Evolutionary conservation across 2,329 filamentous ascomycete species (phyloP).

Genomic region (Penicillium glabrum): DNA sequence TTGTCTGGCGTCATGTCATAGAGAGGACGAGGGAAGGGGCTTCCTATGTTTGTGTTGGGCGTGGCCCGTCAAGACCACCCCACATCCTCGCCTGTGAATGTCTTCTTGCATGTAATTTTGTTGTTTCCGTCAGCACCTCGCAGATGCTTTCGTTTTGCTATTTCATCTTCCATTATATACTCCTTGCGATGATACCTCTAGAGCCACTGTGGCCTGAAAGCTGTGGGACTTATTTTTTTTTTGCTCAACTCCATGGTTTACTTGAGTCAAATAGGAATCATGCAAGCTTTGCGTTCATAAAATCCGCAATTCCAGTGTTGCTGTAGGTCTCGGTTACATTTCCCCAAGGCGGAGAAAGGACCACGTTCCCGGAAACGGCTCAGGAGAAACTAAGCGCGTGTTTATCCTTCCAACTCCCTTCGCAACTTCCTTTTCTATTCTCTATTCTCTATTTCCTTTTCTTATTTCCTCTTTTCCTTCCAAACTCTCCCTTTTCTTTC

Average conservation of each 20-base stretch:
- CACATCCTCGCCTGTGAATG: neutral
- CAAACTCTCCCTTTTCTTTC: conserved; percentile 9
- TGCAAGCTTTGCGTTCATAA: neutral
- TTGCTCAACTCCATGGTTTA: neutral
- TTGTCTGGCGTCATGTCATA: neutral
- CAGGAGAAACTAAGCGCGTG: conserved; percentile 2
- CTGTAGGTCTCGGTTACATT: neutral
- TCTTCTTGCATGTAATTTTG: too few species aligned
- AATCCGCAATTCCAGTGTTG: too few species aligned
- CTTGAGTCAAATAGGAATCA: neutral
- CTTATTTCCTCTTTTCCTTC: neutral
- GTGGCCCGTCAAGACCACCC: neutral
- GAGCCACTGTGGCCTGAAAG: neutral
- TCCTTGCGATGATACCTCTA: neutral
- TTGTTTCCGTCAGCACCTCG: too few species aligned
- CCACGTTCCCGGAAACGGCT: conserved; percentile 19
- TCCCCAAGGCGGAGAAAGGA: neutral
- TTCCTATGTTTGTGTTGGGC: neutral
- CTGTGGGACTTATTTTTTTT: neutral
- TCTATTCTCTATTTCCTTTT: too few species aligned
- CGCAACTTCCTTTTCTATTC: neutral
- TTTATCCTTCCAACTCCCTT: conserved; percentile 23
- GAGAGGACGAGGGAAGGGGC: neutral
- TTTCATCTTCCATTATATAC: neutral
- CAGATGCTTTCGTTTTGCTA: neutral